These are phyloP conservation scores for Dactylonectria macrodidyma DNA, from an alignment of 2,329 filamentous ascomycete species.

Conservation along the genomic window DNA sequence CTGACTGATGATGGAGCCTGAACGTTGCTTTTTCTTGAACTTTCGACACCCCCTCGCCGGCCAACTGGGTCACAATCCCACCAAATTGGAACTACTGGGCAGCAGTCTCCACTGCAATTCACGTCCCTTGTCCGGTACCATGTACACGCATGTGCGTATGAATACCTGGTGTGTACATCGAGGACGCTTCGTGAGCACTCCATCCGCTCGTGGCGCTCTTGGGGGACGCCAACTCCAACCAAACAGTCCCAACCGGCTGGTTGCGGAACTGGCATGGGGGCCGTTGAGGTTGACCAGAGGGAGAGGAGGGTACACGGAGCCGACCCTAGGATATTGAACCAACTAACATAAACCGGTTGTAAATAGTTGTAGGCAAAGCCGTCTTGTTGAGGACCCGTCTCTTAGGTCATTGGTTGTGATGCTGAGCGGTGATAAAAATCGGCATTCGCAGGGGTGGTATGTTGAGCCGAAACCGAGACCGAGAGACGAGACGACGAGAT, in stretches of 20 bases:
- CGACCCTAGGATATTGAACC: constrained; percentile 25
- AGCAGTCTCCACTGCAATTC: constrained; percentile 23
- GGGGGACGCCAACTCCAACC: not conserved
- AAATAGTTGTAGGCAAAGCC: not conserved
- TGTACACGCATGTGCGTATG: constrained; percentile 2
- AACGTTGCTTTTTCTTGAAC: constrained; percentile 27
- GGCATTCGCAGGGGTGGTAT: not conserved
- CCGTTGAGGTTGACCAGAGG: constrained; percentile 7
- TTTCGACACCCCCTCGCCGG: constrained; percentile 17
- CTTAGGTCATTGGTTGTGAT: not conserved
- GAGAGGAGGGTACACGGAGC: constrained; percentile 19
- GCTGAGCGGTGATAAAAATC: not conserved
- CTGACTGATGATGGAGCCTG: not conserved
- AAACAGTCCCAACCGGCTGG: constrained; percentile 32
- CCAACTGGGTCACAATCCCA: constrained; percentile 19
- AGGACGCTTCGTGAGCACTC: constrained; percentile 16
- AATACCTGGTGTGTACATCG: not conserved
- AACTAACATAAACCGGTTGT: not conserved
- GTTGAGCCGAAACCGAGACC: not conserved
- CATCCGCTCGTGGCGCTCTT: constrained; percentile 15
- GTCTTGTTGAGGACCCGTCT: not conserved
- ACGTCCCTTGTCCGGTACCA: constrained; percentile 9
- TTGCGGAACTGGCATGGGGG: constrained; percentile 13
- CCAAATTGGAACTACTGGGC: constrained; percentile 24
- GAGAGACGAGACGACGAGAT: constrained; percentile 7